A percentile compares a stretch with the other conserved stretches of the same genome.
Evolutionary conservation across 2,329 filamentous ascomycete genomes (phyloP).

Genomic region (Pseudofabraea citricarpa): DNA sequence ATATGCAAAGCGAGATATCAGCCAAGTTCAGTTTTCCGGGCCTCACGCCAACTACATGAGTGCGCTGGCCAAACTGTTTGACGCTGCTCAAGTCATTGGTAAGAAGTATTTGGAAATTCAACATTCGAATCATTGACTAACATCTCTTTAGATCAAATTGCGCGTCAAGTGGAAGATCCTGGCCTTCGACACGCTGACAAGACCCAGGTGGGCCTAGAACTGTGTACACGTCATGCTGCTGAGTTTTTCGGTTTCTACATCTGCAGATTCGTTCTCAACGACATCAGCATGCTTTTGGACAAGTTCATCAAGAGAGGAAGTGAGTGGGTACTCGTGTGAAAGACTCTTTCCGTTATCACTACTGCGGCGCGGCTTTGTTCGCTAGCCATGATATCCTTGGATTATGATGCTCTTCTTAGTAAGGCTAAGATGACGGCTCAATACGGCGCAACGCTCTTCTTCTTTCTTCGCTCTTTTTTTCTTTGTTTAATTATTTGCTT

Average conservation of each 20-base stretch:
- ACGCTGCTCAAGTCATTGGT: constrained; percentile 91
- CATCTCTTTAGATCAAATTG: constrained; percentile 71
- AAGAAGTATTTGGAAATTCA: constrained; percentile 33
- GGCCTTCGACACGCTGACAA: constrained; percentile 87
- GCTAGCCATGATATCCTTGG: too few species aligned
- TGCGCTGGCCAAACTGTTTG: constrained; percentile 83
- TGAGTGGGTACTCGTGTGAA: constrained; percentile 74
- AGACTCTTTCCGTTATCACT: too few species aligned
- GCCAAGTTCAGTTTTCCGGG: constrained; percentile 67
- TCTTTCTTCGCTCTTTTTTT: too few species aligned
- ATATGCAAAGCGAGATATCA: constrained; percentile 67
- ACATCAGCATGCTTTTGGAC: constrained; percentile 80
- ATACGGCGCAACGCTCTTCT: too few species aligned
- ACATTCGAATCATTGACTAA: constrained; percentile 21
- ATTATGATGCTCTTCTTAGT: too few species aligned
- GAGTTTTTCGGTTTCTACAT: constrained; percentile 98
- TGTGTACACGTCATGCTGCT: constrained; percentile 87
- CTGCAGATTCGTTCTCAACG: constrained; percentile 87
- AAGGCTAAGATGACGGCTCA: too few species aligned
- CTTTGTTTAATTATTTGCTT: neutral
- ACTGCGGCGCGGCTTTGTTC: too few species aligned
- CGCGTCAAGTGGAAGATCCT: constrained; percentile 91
- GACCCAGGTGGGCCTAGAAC: constrained; percentile 90
- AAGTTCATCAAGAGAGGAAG: constrained; percentile 96
- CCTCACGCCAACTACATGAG: constrained; percentile 90